Base-by-base conservation (phyloP, 1,284 basidiomycete genomes). In the Schizopora paradoxa region DNA sequence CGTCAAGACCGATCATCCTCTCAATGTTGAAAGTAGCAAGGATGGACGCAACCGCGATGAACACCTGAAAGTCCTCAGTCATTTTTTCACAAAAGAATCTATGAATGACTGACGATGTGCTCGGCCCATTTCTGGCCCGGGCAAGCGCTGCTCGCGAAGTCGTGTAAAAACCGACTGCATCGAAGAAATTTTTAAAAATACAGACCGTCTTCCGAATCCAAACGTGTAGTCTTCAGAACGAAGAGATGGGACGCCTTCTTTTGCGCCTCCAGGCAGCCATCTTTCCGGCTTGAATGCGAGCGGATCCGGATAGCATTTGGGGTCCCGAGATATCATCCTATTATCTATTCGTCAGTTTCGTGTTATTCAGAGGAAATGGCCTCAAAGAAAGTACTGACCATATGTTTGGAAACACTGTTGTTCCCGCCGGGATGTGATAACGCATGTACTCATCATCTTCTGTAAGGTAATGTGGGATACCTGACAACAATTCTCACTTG, bases 261-360 rank as follows among this genome's bases (percentile, higher is more conserved):
- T 23, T 16, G 13, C 25, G 14, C 18, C 16, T 1, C 19, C 10
- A 8, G 37, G 25, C 7, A 60, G 31, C 47, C 54, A 57, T 0
- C 57, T 47, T 18, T 60, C 58, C n/a, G 58, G 58, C 10, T 49
- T 54, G 48, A 61, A 63, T 22, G 25, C 39, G 16, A 51, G 48
- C n/a, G 60, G 55, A 18, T 59, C 51, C 11, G 54, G 45, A 39
- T 56, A 63, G 16, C 47, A 38, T 16, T 39, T 43, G 4, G 55
- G 50, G 43, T 60, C 48, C 28, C 57, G 54, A 21, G 54, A 29
- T 31, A 63, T 56, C 7, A 54, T 54, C 43, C 48, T 49, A n/a
- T 22, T 39, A 34, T 13, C n/a, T n/a, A n/a, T 10, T 11, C 5
- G 29, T n/a, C n/a, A n/a, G n/a, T n/a, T n/a, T n/a, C n/a, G n/a